Evolutionary conservation across 2,329 filamentous ascomycete genomes (phyloP), one percentile per base, ranked within the genome.

Genomic region (Claviceps purpurea): DNA sequence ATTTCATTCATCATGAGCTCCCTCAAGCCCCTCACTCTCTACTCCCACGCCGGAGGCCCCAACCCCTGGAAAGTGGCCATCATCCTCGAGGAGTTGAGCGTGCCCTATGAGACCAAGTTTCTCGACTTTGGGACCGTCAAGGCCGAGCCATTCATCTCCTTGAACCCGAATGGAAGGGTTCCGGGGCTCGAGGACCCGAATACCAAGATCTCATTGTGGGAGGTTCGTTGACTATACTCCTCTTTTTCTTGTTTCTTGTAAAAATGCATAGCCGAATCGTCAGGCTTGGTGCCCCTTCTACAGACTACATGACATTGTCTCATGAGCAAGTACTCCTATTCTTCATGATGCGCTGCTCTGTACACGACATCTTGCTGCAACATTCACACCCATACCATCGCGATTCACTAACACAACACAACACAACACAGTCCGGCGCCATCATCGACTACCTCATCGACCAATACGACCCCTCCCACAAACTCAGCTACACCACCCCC

Each of bases 401-500:
- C 18, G 18, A 18, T 18, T 22, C 22, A 22, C 22, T 44, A 44
- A 44, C 24, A 14, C 5, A 14, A 7, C 30, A 11, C 4, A 34
- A 34, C 4, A 22, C 22, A 30, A 30, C 5, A 16, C 38, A 57
- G 57, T 58, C 56, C 13, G 56, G 59, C 42, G 60, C 59, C 22
- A 60, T 61, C 45, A 58, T 60, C 26, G 56, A 58, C 40, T 62
- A 61, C 46, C 51, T 61, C n/a, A 51, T 60, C 10, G 56, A 61
- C 8, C 50, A 52, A 0, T 62, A 62, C 49, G 58, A 62, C 46
- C 57, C 58, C 11, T 18, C 47, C 39, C 39, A 51, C 44, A 50
- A 50, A 22, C 39, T 59, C 6, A 55, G 26, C 44, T 57, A 56
- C 55, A 20, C 50, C 0, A 49, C 39, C 14, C 50, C 42, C 11